Evolutionary conservation across 164 flowering plant genomes (phyloP).

Genomic region (Chimonanthus praecox): DNA sequence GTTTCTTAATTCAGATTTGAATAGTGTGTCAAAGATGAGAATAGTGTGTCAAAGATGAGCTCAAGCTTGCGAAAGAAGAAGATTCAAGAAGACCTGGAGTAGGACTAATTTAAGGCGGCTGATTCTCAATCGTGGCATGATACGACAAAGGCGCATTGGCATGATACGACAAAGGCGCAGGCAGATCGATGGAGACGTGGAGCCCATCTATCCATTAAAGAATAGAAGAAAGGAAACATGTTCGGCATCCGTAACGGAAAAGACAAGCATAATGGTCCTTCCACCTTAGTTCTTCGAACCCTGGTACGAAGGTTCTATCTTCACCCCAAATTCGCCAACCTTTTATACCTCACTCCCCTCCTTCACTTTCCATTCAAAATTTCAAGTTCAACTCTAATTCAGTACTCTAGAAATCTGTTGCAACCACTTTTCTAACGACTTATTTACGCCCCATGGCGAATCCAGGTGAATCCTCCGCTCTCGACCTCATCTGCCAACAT

Average conservation of each 20-base stretch:
- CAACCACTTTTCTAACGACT: constrained; percentile 2
- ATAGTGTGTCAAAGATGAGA: too few relatives aligned
- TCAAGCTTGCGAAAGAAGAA: too few relatives aligned
- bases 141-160: not conserved
- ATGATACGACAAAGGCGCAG: not conserved
- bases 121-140: too few relatives aligned
- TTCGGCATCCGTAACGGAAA: too few relatives aligned
- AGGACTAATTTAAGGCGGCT: too few relatives aligned
- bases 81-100: too few relatives aligned
- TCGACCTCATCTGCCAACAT: constrained; percentile 27
- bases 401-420: too few relatives aligned
- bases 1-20: too few relatives aligned
- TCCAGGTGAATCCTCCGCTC: constrained; percentile 21
- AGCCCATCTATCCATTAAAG: not conserved
- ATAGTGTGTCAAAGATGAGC: too few relatives aligned
- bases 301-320: not conserved
- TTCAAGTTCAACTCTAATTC: not conserved
- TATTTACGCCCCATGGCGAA: constrained; percentile 20
- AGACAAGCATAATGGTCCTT: not conserved
- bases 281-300: not conserved
- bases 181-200: not conserved
- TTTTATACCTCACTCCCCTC: not conserved
- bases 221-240: too few relatives aligned
- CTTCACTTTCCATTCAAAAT: not conserved
- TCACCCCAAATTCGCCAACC: not conserved